These are phyloP conservation scores for Cutaneotrichosporon cyanovorans DNA, from an alignment of 1,284 basidiomycete species.

Conservation along the genomic window DNA sequence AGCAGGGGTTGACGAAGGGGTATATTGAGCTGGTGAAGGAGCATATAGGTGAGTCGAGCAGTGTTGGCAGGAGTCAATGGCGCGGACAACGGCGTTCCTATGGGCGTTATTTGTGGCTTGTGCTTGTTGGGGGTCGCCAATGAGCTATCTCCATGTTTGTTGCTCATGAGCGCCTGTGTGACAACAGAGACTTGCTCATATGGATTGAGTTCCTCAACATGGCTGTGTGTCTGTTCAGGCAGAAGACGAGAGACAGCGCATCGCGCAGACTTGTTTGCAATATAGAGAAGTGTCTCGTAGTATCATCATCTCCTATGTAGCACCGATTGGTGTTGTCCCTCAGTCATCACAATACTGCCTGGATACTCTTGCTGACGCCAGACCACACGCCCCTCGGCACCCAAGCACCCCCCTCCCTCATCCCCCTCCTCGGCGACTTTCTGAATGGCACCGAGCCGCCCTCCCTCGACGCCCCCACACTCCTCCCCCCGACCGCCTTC, in stretches of 20 bases:
- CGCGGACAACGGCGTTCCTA: too few relatives aligned
- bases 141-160: too few relatives aligned
- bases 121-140: too few relatives aligned
- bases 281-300: too few relatives aligned
- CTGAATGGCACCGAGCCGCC: slow-evolving; percentile 1
- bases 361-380: slow-evolving; percentile 5
- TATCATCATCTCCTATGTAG: too few relatives aligned
- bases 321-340: too few relatives aligned
- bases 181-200: too few relatives aligned
- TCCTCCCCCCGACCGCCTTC: slow-evolving; percentile 22
- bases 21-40: slow-evolving; percentile 37
- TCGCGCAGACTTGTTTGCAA: too few relatives aligned
- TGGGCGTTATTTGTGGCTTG: too few relatives aligned
- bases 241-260: neutral
- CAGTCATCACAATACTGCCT: too few relatives aligned
- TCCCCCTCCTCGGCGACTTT: slow-evolving; percentile 20
- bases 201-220: too few relatives aligned
- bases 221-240: neutral
- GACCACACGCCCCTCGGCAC: slow-evolving; percentile 32
- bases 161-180: too few relatives aligned
- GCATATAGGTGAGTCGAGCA: slow-evolving; percentile 31
- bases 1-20: slow-evolving; percentile 32
- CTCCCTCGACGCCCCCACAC: slow-evolving; percentile 9
- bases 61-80: neutral
- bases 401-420: slow-evolving; percentile 19